Conservation (phyloP, 345 rosid genomes). For the Linum trigynum region DNA sequence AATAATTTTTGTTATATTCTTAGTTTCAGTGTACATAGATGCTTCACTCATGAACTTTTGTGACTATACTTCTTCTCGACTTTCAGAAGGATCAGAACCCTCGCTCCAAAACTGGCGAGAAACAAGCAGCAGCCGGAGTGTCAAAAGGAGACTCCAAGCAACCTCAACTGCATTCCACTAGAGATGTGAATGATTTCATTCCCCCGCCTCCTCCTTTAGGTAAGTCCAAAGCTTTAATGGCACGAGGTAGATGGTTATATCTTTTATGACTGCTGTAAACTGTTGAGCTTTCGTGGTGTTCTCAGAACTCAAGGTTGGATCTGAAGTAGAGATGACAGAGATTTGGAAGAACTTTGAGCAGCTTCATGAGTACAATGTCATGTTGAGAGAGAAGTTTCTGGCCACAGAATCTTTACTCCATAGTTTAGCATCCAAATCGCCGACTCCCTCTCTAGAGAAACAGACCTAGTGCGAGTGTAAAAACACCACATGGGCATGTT, state of each 20-base stretch:
- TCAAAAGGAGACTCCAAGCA: slow-evolving; percentile 8
- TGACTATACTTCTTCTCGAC: not conserved
- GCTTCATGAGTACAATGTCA: slow-evolving; percentile 62
- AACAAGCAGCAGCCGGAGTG: too few relatives aligned
- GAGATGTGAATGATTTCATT: slow-evolving; percentile 23
- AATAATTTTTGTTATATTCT: too few relatives aligned
- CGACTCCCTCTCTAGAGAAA: not conserved
- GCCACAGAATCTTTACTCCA: slow-evolving; percentile 31
- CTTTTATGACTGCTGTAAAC: not conserved
- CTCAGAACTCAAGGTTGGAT: slow-evolving; percentile 49
- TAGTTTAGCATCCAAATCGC: not conserved
- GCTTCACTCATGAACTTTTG: not conserved
- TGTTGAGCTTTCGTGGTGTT: not conserved
- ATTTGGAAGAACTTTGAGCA: slow-evolving; percentile 50
- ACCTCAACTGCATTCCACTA: slow-evolving; percentile 9
- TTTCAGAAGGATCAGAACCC: not conserved
- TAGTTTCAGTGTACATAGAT: not conserved
- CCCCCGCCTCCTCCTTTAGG: slow-evolving; percentile 58
- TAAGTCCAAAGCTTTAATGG: slow-evolving; percentile 15
- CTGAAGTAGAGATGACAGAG: slow-evolving; percentile 48
- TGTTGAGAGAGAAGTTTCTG: slow-evolving; percentile 55
- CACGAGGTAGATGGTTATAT: not conserved
- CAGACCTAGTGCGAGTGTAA: not conserved
- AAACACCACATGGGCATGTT: not conserved
- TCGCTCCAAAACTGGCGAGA: not conserved